A percentile compares a stretch with the other conserved stretches of the same genome.
Evolutionary conservation across 106 monocot species (phyloP).

Genomic region (Dendrobium chrysotoxum): DNA sequence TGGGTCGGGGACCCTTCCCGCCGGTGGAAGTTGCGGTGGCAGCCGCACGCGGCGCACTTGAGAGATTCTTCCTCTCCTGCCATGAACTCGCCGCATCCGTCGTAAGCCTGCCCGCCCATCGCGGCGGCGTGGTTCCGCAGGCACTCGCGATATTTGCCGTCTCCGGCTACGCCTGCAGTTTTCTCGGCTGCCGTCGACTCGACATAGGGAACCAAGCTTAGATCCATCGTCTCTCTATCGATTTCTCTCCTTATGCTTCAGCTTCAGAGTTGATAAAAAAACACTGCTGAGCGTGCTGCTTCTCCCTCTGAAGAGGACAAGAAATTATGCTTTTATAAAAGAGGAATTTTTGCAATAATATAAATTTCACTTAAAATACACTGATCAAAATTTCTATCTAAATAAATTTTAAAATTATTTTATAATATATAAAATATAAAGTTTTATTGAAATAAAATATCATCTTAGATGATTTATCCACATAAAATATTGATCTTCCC

Average conservation of each 20-base stretch:
- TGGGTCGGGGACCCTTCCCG: constrained; percentile 37
- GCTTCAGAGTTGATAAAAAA: background rate
- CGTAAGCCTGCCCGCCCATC: constrained; percentile 43
- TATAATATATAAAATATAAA: too few relatives aligned
- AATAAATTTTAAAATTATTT: too few relatives aligned
- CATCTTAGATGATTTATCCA: too few relatives aligned
- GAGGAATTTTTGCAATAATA: background rate
- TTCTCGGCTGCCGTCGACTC: background rate
- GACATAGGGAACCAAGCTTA: constrained; percentile 33
- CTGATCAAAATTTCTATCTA: too few relatives aligned
- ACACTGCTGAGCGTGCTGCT: background rate
- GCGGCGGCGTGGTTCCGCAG: constrained; percentile 56
- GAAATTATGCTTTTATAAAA: constrained; percentile 3
- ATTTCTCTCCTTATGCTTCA: background rate
- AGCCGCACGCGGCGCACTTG: constrained; percentile 58
- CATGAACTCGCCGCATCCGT: constrained; percentile 54
- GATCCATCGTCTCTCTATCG: constrained; percentile 17
- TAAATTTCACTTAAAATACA: background rate
- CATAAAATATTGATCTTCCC: too few relatives aligned
- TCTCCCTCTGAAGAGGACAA: background rate
- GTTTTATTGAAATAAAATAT: too few relatives aligned
- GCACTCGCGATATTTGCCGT: constrained; percentile 33
- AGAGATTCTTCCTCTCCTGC: constrained; percentile 30
- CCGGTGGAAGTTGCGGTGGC: constrained; percentile 70
- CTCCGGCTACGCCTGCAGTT: background rate